Base-by-base conservation (phyloP, 257 asterid genomes). In the Cinchona pubescens region DNA sequence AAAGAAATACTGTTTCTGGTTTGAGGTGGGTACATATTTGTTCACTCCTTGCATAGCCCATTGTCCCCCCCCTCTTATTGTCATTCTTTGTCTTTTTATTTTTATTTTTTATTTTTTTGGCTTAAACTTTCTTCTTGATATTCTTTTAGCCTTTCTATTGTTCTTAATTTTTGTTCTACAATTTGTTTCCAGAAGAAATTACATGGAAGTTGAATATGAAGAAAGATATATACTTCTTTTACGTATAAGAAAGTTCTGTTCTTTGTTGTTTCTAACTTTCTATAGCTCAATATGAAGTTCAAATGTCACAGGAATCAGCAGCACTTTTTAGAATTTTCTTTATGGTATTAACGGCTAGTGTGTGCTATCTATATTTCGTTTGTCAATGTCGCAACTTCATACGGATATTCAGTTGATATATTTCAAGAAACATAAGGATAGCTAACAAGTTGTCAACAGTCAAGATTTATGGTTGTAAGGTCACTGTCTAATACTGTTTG, bases 1-100 rank as follows among this genome's bases (percentile, higher is more conserved):
- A 89, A 83, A 85, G 94, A 29, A 91, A 89, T 84, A 89, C 97
- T 3, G 98, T 94, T 69, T 92, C 98, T 79, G 98, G 96, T 78
- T 75, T 94, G 89, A 92, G 98, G 98, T 94, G 75, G 81, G 88
- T 71, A 59, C 34, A 64, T 75, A n/a, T 40, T 27, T 27, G 5
- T 12, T 70, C 61, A 45, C 34, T 13, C 11, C 30, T 16, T 61
- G 58, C 58, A 19, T 48, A 23, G 7, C 40, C 13, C 48, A 25
- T 62, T 56, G 16, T 37, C 16, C 5, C 30, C 15, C 21, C 25
- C 62, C 13, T 59, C 29, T 21, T 40, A 7, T 7, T 45, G 19
- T 46, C 14, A 3, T 23, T 35, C 5, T 19, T 38, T 13, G 51
- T 74, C 30, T 32, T 59, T 67, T 23, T 60, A 15, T 55, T 30